Evolutionary conservation across 2,329 filamentous ascomycete genomes (phyloP), one percentile per base, ranked within the genome.

Genomic region (Aspergillus phoenicis): DNA sequence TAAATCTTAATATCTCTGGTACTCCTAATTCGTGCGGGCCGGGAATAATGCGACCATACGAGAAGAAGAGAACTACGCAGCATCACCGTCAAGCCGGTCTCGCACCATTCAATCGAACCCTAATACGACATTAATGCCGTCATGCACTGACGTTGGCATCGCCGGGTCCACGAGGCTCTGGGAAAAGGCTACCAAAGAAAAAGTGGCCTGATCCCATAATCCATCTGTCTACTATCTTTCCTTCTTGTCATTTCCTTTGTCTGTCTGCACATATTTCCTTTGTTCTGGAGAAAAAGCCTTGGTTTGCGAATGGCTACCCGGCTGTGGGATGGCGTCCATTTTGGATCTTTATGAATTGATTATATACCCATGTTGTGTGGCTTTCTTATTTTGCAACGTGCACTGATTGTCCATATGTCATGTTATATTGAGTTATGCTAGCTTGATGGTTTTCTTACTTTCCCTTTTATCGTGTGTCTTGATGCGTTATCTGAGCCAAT

Each of bases 401-500:
- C 17, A 43, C 15, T 41, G 15, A 41, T 43, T 20, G 8, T 55
- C 30, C 20, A 39, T 56, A 43, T 56, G 24, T 22, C n/a, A 56
- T 47, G 26, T 30, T 20, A 45, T 56, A 56, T 47, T 56, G 47
- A 51, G 47, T 33, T 51, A 51, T 51, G 47, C 24, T 33, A 49
- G 33, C 33, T 36, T 36, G 33, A 36, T 36, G 11, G 33, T 36
- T 36, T 36, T 26, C 26, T 26, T 15, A 11, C 26, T 28, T 30
- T 30, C n/a, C 15, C 15, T 49, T 49, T 17, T 8, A 3, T 26
- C 8, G 8, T 26, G 20, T 26, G 8, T 1, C 10, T 49, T 24
- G 22, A 51, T 51, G 47, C 2, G 22, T 51, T 28, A 33, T 51
- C 28, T 33, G 47, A 51, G 24, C 39, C 6, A n/a, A 45, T 26